These are phyloP conservation scores for Teratosphaeria epicoccoides DNA, from an alignment of 2,329 filamentous ascomycete species.

Conservation along the genomic window DNA sequence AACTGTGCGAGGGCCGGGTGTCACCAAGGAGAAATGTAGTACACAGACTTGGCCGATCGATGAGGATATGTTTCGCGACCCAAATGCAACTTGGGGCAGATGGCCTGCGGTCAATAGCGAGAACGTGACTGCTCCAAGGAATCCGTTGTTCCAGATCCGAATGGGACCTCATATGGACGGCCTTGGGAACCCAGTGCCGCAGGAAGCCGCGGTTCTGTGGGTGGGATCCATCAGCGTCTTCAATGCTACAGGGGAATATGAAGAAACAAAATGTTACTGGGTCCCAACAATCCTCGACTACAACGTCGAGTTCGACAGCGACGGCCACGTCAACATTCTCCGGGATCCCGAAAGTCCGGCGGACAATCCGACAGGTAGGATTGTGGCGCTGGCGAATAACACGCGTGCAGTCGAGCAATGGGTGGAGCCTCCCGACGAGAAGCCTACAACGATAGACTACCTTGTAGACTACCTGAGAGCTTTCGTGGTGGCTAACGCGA, in stretches of 20 bases:
- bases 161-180: background rate
- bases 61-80: background rate
- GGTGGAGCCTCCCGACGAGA: background rate
- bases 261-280: slow-evolving; percentile 4
- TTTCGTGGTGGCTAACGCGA: slow-evolving; percentile 1
- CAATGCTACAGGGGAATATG: slow-evolving; percentile 3
- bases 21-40: background rate
- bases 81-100: slow-evolving; percentile 2
- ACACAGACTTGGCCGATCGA: background rate
- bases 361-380: background rate
- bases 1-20: background rate
- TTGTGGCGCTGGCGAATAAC: slow-evolving; percentile 8
- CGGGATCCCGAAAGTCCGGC: slow-evolving; percentile 1
- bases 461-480: slow-evolving; percentile 3
- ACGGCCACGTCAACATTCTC: background rate
- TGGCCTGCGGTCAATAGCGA: background rate
- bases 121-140: background rate
- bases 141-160: slow-evolving; percentile 1
- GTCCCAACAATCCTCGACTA: slow-evolving; percentile 9
- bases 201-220: background rate
- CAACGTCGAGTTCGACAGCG: slow-evolving; percentile 2
- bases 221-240: background rate
- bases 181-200: background rate
- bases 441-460: slow-evolving; percentile 1
- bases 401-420: slow-evolving; percentile 2